Evolutionary conservation across 352 stramenopile genomes (phyloP).

Genomic region (Phytophthora sansomeana): DNA sequence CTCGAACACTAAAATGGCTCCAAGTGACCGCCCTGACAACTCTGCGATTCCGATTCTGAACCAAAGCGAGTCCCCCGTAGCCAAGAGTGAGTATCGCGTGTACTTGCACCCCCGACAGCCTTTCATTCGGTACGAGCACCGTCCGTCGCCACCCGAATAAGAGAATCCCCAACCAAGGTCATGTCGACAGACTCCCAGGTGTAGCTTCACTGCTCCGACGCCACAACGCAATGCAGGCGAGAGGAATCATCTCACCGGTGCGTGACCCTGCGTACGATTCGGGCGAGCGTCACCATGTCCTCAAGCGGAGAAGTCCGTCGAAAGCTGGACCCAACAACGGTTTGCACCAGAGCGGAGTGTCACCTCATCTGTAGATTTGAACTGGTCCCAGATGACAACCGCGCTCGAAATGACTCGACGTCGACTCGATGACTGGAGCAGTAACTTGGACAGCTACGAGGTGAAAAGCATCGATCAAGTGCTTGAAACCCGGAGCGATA

Average conservation of each 20-base stretch:
- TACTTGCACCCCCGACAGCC: constrained; percentile 24
- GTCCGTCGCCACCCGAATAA: constrained; percentile 10
- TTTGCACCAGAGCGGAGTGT: not conserved
- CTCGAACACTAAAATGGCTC: constrained; percentile 29
- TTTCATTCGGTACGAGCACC: constrained; percentile 22
- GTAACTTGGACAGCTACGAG: not conserved
- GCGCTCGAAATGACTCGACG: not conserved
- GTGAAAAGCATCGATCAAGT: constrained; percentile 7
- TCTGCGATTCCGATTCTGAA: not conserved
- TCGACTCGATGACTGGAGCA: constrained; percentile 7
- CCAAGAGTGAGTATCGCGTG: constrained; percentile 14
- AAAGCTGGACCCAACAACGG: constrained; percentile 31
- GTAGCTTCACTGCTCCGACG: constrained; percentile 36
- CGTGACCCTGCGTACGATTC: not conserved
- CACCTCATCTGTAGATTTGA: constrained; percentile 4
- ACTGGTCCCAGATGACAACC: constrained; percentile 15
- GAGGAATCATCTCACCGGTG: not conserved
- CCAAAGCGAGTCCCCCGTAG: constrained; percentile 9
- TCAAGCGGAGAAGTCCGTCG: constrained; percentile 11
- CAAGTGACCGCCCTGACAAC: constrained; percentile 14
- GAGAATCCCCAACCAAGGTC: constrained; percentile 16
- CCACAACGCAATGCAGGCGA: constrained; percentile 19
- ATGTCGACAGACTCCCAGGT: constrained; percentile 29
- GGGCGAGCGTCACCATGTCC: not conserved
- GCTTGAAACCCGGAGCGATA: not conserved